Conservation (phyloP, 2,329 filamentous ascomycete species). For the Aspergillus ruber region DNA sequence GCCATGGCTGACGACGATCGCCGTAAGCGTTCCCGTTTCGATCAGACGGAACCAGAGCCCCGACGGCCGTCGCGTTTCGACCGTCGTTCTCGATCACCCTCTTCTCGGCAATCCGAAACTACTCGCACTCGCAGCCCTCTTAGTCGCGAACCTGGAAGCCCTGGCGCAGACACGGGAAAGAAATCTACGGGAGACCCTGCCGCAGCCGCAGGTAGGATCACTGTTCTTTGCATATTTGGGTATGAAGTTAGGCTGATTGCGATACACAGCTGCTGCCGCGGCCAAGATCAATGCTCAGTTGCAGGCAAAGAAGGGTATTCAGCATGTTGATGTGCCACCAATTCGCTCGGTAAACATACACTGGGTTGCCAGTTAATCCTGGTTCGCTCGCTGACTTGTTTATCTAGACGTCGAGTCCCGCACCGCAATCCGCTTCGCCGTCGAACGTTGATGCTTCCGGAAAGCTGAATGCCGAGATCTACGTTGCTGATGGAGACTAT, state of each 20-base stretch:
- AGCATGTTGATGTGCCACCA: slow-evolving; percentile 83
- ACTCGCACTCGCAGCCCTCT: slow-evolving; percentile 77
- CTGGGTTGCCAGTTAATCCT: neutral
- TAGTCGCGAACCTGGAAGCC: slow-evolving; percentile 46
- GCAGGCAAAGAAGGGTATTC: slow-evolving; percentile 79
- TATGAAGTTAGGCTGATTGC: slow-evolving; percentile 6
- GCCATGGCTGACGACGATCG: slow-evolving; percentile 72
- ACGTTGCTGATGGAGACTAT: slow-evolving; percentile 92
- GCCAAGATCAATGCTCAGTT: slow-evolving; percentile 79
- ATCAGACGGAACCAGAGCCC: slow-evolving; percentile 79
- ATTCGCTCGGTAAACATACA: slow-evolving; percentile 54
- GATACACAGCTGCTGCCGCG: slow-evolving; percentile 67
- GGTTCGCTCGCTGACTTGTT: slow-evolving; percentile 9
- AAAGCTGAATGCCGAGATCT: slow-evolving; percentile 77
- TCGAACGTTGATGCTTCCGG: slow-evolving; percentile 43
- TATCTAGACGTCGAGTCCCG: slow-evolving; percentile 42
- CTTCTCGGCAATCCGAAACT: slow-evolving; percentile 58
- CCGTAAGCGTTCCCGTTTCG: slow-evolving; percentile 87
- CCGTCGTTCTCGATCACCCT: slow-evolving; percentile 80
- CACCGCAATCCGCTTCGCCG: slow-evolving; percentile 50
- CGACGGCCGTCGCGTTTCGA: slow-evolving; percentile 77
- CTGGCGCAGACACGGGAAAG: slow-evolving; percentile 34
- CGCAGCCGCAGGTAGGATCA: slow-evolving; percentile 63
- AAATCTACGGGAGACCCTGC: slow-evolving; percentile 59
- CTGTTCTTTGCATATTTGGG: neutral